A percentile compares a stretch with the other conserved stretches of the same genome.
phyloP scores from a whole-genome alignment of 495 filamentous ascomycete genomes.

The Diplogelasinospora grovesii region DNA sequence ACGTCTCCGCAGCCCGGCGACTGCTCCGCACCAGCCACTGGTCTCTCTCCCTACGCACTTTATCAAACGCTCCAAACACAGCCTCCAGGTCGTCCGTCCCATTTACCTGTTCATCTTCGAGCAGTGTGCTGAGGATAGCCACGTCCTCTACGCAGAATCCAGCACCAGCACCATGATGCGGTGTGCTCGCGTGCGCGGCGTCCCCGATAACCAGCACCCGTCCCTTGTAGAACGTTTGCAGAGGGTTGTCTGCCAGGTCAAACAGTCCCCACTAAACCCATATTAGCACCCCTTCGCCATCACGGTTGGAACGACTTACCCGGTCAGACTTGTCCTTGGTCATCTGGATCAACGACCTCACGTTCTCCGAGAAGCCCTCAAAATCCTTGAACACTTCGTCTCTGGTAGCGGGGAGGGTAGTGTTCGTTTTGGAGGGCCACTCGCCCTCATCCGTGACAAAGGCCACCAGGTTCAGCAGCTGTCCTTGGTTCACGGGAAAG shows the following conservation, averaged over 20 bases:
- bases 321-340: constrained; percentile 22
- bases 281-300: too few relatives aligned
- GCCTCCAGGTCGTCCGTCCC: constrained; percentile 30
- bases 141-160: constrained; percentile 66
- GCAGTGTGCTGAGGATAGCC: constrained; percentile 49
- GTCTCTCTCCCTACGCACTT: constrained; percentile 44
- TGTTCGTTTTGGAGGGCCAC: not conserved
- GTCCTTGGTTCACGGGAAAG: constrained; percentile 58
- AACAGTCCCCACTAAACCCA: constrained; percentile 47
- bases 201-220: constrained; percentile 58
- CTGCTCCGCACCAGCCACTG: constrained; percentile 40
- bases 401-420: constrained; percentile 21
- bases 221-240: constrained; percentile 48
- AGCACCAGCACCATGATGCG: constrained; percentile 63
- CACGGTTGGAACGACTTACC: constrained; percentile 3
- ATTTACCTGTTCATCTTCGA: constrained; percentile 34
- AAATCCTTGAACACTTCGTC: constrained; percentile 54
- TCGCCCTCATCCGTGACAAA: constrained; percentile 25
- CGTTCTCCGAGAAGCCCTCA: constrained; percentile 43
- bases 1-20: constrained; percentile 30
- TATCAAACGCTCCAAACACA: constrained; percentile 59
- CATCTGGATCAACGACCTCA: constrained; percentile 21
- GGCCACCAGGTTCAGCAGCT: constrained; percentile 48
- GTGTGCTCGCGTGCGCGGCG: constrained; percentile 63
- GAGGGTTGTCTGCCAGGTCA: constrained; percentile 58